Conservation (phyloP, 2,329 filamentous ascomycete genomes). For the Trichoderma sp. region DNA sequence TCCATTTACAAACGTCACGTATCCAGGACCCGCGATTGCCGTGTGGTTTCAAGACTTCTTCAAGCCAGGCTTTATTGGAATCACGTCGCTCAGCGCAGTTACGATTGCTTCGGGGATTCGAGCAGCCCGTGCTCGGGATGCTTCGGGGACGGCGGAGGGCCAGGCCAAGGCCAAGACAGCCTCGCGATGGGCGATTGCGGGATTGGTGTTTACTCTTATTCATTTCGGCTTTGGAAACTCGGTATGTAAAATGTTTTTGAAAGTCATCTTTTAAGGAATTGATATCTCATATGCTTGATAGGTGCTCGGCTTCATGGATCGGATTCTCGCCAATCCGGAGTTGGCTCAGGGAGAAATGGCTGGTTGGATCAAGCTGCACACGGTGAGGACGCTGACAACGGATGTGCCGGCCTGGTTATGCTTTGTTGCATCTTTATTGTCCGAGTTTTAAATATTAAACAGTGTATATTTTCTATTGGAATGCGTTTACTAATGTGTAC, state of each 20-base stretch:
- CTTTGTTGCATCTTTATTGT: constrained; percentile 12
- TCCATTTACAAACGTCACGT: constrained; percentile 21
- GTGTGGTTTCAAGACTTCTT: constrained; percentile 28
- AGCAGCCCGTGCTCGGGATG: constrained; percentile 1
- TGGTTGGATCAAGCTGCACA: constrained; percentile 21
- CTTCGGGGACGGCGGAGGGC: background rate
- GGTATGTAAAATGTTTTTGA: background rate
- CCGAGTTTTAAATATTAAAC: background rate
- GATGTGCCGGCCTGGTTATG: constrained; percentile 24
- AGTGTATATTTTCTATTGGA: background rate
- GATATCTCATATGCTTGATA: background rate
- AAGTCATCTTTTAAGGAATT: background rate
- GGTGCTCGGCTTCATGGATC: constrained; percentile 22
- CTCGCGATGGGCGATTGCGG: constrained; percentile 16
- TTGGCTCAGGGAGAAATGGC: constrained; percentile 23
- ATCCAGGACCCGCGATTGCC: constrained; percentile 26
- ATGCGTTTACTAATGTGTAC: background rate
- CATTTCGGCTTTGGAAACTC: constrained; percentile 23
- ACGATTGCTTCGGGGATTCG: constrained; percentile 22
- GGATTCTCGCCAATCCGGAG: constrained; percentile 14
- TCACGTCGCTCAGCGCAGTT: constrained; percentile 25
- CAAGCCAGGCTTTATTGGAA: constrained; percentile 26
- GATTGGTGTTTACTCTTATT: constrained; percentile 17
- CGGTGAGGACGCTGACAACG: constrained; percentile 20
- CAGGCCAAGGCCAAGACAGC: constrained; percentile 11